phyloP scores from a whole-genome alignment of 1,139 yeast genomes.

The Lodderomyces theae region DNA sequence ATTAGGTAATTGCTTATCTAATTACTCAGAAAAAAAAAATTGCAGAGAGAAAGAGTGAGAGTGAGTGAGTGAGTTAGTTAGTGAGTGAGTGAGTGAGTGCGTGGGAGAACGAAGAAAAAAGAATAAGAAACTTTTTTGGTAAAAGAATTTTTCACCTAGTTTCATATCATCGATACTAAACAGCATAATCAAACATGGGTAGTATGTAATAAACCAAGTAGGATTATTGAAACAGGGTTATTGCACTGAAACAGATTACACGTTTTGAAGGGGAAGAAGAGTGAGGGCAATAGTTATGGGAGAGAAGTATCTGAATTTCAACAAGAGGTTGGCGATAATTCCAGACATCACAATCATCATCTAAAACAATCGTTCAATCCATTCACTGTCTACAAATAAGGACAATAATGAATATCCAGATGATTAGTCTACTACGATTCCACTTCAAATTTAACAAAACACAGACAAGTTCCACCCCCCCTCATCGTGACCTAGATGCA shows the following conservation, averaged over 20 bases:
- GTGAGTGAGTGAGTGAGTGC: too few species aligned
- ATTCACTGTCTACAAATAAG: neutral
- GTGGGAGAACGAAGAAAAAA: slow-evolving; percentile 13
- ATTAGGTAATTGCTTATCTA: neutral
- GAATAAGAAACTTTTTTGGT: slow-evolving; percentile 8
- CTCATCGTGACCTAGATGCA: too few species aligned
- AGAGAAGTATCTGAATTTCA: too few species aligned
- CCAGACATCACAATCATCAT: neutral
- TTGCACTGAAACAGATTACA: too few species aligned
- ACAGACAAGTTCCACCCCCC: too few species aligned
- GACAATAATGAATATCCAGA: too few species aligned
- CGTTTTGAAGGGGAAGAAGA: neutral
- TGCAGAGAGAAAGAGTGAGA: neutral
- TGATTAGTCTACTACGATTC: too few species aligned
- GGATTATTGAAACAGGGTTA: neutral
- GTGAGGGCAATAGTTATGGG: neutral
- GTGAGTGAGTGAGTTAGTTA: too few species aligned
- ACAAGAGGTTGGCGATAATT: too few species aligned
- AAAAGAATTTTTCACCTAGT: slow-evolving; percentile 10
- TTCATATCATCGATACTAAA: slow-evolving; percentile 4
- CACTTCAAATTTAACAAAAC: too few species aligned
- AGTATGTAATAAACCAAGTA: slow-evolving; percentile 44
- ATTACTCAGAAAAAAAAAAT: neutral
- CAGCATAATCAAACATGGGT: slow-evolving; percentile 55
- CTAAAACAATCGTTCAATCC: neutral